phyloP scores from a whole-genome alignment of 805 yeast species.

The Spencermartinsiella europaea region DNA sequence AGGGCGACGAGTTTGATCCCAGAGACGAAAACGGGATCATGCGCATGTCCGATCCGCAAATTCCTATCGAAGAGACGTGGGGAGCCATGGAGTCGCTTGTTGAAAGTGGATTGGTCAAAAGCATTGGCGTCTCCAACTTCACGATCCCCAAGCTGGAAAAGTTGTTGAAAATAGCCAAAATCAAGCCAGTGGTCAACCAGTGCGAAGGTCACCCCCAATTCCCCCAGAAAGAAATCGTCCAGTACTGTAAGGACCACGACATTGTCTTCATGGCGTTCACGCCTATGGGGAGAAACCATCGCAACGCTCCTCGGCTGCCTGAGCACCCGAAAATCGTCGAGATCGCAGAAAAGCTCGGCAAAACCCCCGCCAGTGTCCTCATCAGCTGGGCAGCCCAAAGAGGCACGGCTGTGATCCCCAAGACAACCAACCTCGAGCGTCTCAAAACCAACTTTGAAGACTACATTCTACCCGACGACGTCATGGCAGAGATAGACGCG shows the following conservation, averaged over 20 bases:
- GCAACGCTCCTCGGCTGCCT: conserved; percentile 31
- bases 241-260: conserved; percentile 40
- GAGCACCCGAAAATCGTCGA: conserved; percentile 46
- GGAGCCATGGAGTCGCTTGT: conserved; percentile 56
- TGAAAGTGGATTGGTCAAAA: conserved; percentile 35
- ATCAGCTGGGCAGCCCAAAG: conserved; percentile 80
- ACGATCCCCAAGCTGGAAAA: conserved; percentile 47
- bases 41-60: not conserved
- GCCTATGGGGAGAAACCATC: conserved; percentile 41
- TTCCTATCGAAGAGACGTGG: conserved; percentile 46
- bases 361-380: conserved; percentile 56
- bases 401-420: conserved; percentile 69
- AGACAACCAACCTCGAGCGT: conserved; percentile 62
- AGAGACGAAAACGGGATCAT: conserved; percentile 25
- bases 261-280: conserved; percentile 59
- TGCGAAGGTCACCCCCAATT: conserved; percentile 66
- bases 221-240: conserved; percentile 41
- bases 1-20: conserved; percentile 22
- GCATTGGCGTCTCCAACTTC: conserved; percentile 75
- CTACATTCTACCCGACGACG: not conserved
- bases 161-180: conserved; percentile 43
- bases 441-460: conserved; percentile 49
- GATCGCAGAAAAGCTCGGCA: conserved; percentile 51
- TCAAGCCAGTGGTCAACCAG: conserved; percentile 67
- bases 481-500: not conserved